Evolutionary conservation across 768 basidiomycete species (phyloP).

Genomic region (Rhodosporidiobolus sp.): DNA sequence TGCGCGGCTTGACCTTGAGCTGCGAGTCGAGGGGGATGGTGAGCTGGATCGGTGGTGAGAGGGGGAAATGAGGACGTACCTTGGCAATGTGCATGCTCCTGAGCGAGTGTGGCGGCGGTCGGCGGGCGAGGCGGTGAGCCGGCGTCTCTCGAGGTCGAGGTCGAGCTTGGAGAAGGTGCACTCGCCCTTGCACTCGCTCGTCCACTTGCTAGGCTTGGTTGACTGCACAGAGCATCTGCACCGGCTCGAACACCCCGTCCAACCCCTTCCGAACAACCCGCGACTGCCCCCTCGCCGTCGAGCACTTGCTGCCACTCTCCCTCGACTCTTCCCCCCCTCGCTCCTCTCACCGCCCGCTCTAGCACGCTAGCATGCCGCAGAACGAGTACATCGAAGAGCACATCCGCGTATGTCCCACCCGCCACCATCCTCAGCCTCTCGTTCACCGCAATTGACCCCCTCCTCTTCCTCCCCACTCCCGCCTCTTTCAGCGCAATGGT

Average conservation of each 20-base stretch:
- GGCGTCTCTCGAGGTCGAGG: not conserved
- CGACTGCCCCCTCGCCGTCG: not conserved
- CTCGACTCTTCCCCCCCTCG: not conserved
- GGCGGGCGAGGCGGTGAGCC: too few species aligned
- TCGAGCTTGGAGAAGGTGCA: not conserved
- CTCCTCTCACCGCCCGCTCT: too few species aligned
- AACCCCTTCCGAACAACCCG: not conserved
- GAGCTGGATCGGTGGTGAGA: not conserved
- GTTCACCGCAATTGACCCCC: not conserved
- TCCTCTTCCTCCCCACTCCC: not conserved
- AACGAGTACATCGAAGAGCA: conserved; percentile 99
- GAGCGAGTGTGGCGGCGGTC: not conserved
- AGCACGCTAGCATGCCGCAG: conserved; percentile 52
- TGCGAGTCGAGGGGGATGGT: not conserved
- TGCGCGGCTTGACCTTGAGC: conserved; percentile 39
- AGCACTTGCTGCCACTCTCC: too few species aligned
- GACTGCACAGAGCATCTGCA: not conserved
- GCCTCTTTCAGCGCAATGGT: conserved; percentile 65
- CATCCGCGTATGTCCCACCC: conserved; percentile 58
- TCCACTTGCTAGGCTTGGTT: not conserved
- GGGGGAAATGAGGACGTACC: conserved; percentile 4
- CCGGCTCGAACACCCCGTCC: not conserved
- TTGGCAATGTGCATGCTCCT: conserved; percentile 36
- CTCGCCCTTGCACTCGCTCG: conserved; percentile 1
- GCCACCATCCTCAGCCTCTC: not conserved